phyloP scores from a whole-genome alignment of 306 rosid species.

The Macrotyloma uniflorum region DNA sequence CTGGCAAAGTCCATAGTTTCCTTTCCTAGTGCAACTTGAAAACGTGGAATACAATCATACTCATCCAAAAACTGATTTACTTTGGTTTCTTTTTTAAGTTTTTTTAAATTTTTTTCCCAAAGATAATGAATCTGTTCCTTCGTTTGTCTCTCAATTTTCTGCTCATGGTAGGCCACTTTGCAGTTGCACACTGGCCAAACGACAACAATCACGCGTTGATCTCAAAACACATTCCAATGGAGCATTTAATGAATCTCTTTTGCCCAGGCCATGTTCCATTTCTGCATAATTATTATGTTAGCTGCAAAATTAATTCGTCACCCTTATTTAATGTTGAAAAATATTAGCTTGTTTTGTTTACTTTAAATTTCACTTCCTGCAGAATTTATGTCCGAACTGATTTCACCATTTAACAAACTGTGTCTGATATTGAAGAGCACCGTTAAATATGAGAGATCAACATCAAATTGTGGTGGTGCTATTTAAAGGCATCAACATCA shows the following conservation, averaged over 20 bases:
- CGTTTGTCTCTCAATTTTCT: background rate
- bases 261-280: no score
- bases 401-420: background rate
- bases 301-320: no score
- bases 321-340: no score
- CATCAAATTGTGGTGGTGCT: conserved; percentile 17
- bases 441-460: conserved; percentile 15
- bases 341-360: no score
- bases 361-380: no score
- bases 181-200: conserved; percentile 1
- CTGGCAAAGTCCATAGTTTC: no score
- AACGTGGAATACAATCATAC: no score
- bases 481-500: conserved; percentile 28
- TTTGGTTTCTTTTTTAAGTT: conserved; percentile 6
- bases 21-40: no score
- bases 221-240: background rate
- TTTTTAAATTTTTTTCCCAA: background rate
- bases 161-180: background rate
- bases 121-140: background rate
- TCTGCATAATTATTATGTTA: no score
- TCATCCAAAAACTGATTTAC: background rate
- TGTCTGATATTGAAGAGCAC: conserved; percentile 13
- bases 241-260: background rate
- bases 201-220: background rate
- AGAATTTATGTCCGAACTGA: background rate